phyloP scores from a whole-genome alignment of 2,329 filamentous ascomycete genomes.

The Aspergillus jensenii region DNA sequence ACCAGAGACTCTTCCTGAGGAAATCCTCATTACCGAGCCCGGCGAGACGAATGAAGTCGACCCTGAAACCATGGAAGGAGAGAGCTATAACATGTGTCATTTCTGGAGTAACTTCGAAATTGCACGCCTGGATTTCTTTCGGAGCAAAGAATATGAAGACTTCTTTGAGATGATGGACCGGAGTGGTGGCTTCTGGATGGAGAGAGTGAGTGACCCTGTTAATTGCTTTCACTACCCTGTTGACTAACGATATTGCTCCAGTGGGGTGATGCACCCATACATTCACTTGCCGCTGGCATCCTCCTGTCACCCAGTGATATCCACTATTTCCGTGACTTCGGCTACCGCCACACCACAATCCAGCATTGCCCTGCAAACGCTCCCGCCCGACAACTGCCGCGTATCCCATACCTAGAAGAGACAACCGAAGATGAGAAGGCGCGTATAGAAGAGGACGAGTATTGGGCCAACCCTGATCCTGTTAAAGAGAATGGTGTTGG shows the following conservation, averaged over 20 bases:
- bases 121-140: slow-evolving; percentile 89
- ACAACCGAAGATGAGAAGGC: slow-evolving; percentile 80
- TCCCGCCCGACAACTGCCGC: slow-evolving; percentile 78
- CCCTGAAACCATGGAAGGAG: slow-evolving; percentile 91
- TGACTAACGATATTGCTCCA: slow-evolving; percentile 45
- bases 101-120: slow-evolving; percentile 99
- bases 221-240: not conserved
- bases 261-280: slow-evolving; percentile 99
- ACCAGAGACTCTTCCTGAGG: slow-evolving; percentile 72
- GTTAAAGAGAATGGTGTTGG: slow-evolving; percentile 95
- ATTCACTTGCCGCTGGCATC: slow-evolving; percentile 90
- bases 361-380: slow-evolving; percentile 98
- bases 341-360: slow-evolving; percentile 97
- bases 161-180: slow-evolving; percentile 99
- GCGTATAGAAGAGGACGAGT: slow-evolving; percentile 87
- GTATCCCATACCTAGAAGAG: slow-evolving; percentile 76
- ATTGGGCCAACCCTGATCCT: slow-evolving; percentile 86
- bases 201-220: slow-evolving; percentile 66
- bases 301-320: slow-evolving; percentile 80
- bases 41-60: slow-evolving; percentile 74
- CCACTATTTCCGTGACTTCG: slow-evolving; percentile 98
- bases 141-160: slow-evolving; percentile 94
- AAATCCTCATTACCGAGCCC: slow-evolving; percentile 75
- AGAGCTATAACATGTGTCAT: slow-evolving; percentile 99
- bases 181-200: slow-evolving; percentile 98